Percentiles rank a stretch among this genome's conserved stretches.
phyloP scores from a whole-genome alignment of 2,329 filamentous ascomycete species.

The Aspergillus sp. region DNA sequence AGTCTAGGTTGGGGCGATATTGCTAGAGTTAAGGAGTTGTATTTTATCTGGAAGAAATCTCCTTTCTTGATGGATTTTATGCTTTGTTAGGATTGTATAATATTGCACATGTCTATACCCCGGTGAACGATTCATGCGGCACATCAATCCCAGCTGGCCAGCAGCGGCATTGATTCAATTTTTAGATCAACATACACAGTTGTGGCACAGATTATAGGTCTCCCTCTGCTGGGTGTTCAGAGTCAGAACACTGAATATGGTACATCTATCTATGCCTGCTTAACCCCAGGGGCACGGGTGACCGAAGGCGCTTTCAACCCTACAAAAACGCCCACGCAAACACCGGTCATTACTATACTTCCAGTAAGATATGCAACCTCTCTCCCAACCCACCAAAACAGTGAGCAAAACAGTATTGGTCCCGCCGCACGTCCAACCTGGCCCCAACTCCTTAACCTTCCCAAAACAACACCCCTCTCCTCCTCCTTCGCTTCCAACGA shows the following conservation, averaged over 20 bases:
- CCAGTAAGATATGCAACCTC: constrained; percentile 82
- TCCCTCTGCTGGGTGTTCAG: background rate
- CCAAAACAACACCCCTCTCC: constrained; percentile 83
- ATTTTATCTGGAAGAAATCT: constrained; percentile 9
- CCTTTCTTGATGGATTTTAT: constrained; percentile 14
- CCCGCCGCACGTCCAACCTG: constrained; percentile 86
- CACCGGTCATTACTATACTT: constrained; percentile 74
- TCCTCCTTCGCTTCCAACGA: constrained; percentile 81
- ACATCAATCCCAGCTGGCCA: background rate
- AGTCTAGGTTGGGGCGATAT: background rate
- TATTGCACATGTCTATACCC: constrained; percentile 7
- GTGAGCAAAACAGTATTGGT: constrained; percentile 84
- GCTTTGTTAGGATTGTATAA: constrained; percentile 4
- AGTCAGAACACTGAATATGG: background rate
- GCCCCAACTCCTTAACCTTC: constrained; percentile 75
- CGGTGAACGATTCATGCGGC: background rate
- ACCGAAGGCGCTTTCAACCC: constrained; percentile 62
- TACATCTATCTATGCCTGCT: background rate
- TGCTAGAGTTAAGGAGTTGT: background rate
- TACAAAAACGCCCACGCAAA: constrained; percentile 69
- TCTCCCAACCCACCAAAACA: constrained; percentile 98
- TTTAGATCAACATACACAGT: background rate
- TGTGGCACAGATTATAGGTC: background rate
- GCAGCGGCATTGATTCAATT: background rate
- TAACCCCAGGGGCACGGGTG: background rate